Base-by-base conservation (phyloP, 148 eudicot species). In the Nepenthes gracilis region DNA sequence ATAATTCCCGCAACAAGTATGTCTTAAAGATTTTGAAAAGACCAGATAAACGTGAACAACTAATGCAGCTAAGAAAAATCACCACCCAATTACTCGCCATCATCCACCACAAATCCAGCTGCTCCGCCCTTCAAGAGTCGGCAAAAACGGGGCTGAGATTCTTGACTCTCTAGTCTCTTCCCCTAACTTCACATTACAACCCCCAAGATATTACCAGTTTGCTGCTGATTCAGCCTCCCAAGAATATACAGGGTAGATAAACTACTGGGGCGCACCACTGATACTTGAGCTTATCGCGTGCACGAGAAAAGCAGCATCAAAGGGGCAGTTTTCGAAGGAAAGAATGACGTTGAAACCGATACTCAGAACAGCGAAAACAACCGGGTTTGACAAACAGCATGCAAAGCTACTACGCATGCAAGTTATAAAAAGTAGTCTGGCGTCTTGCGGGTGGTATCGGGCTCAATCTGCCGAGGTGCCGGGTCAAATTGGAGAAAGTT, bases 401-500 rank as follows among this genome's bases (percentile, higher is more conserved):
- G 35, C 35, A 56, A 62, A 12, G 60, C 53, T 53, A 43, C 1
- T 23, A 23, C 2, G 15, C 54, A 54, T 59, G 55, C 67, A 65
- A 47, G 56, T 55, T 55, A 48, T 65, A 65, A 37, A 55, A 61
- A 4, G 68, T 61, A 36, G 68, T 65, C 68, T 65, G 55, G 61
- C 68, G 68, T 12, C 61, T 65, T 33, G 68, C 56, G 55, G 55
- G 61, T 1, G 68, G 68, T 23, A 0, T 23, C 23, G 0, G 23
- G 23, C 61, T 65, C 68, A 13, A 65, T 57, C 43, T 65, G 68
- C 11, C 68, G 61, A 55, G 68, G 68, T 3, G 68, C 43, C 51
- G 67, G 75, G 54, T 72, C 75, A 12, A 72, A 72, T 52, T 72
- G 75, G n/a, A 72, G 65, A 43, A 72, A 72, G 37, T 66, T 72